phyloP scores from a whole-genome alignment of 495 filamentous ascomycete genomes.

The Parachaetomium inaequale region DNA sequence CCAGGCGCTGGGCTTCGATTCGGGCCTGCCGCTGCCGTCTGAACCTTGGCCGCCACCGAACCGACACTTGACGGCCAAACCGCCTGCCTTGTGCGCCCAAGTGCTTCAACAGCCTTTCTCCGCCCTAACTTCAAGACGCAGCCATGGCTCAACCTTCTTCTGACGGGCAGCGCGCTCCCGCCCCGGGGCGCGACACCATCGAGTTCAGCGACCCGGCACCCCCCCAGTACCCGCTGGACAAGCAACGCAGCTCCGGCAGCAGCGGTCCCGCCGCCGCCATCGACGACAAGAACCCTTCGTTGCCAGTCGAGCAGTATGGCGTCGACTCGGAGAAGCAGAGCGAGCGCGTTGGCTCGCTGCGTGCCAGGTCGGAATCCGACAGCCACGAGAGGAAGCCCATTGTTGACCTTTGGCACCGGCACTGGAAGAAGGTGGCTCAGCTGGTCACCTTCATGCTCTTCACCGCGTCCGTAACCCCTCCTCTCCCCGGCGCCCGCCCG shows the following conservation, averaged over 20 bases:
- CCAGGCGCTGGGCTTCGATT: not conserved
- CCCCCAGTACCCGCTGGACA: not conserved
- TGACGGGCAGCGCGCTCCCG: not conserved
- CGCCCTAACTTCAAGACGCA: not conserved
- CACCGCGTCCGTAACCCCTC: slow-evolving; percentile 26
- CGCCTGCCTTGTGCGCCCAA: not conserved
- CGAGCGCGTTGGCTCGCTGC: slow-evolving; percentile 25
- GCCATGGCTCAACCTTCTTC: slow-evolving; percentile 5
- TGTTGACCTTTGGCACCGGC: not conserved
- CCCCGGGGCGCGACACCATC: slow-evolving; percentile 9
- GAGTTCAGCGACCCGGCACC: slow-evolving; percentile 8
- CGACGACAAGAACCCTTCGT: slow-evolving; percentile 13
- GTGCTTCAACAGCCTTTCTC: no score
- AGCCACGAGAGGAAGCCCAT: not conserved
- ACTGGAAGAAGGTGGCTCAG: slow-evolving; percentile 21
- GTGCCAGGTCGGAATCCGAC: slow-evolving; percentile 3
- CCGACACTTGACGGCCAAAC: not conserved
- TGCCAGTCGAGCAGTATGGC: slow-evolving; percentile 17
- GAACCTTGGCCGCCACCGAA: not conserved
- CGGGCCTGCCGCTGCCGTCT: not conserved
- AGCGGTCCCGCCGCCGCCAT: slow-evolving; percentile 4
- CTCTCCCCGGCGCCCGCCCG: not conserved
- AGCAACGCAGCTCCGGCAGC: slow-evolving; percentile 15
- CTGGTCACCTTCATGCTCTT: slow-evolving; percentile 19
- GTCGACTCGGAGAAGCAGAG: slow-evolving; percentile 30